Percentiles rank a stretch among this genome's conserved stretches.
Evolutionary conservation across 306 rosid genomes (phyloP).

Genomic region (apple (Malus domestica)): DNA sequence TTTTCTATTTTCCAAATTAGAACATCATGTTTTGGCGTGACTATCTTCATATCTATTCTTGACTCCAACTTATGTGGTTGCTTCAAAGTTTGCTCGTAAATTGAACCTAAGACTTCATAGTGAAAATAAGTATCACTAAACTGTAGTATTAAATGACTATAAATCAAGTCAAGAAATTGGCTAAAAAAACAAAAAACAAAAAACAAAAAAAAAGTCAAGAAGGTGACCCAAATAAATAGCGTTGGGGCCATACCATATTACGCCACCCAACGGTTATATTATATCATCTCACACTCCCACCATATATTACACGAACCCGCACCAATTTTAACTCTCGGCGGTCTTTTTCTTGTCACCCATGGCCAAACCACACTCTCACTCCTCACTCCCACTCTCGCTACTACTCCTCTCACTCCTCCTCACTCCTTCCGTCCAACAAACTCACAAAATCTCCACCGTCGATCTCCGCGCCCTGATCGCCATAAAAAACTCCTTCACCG

Average conservation of each 20-base stretch:
- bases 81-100: too few relatives aligned
- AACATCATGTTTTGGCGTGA: too few relatives aligned
- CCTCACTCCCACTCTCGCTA: neutral
- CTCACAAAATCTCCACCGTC: conserved; percentile 9
- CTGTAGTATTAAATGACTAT: rapidly evolving
- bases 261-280: neutral
- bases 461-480: conserved; percentile 58
- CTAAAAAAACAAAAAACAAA: too few relatives aligned
- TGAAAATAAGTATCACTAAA: too few relatives aligned
- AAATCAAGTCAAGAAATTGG: too few relatives aligned
- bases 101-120: rapidly evolving
- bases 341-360: neutral
- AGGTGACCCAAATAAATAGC: neutral
- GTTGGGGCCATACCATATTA: neutral
- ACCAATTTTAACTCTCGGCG: neutral
- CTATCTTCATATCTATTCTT: too few relatives aligned
- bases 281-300: neutral
- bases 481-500: conserved; percentile 49
- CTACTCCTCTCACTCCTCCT: neutral
- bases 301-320: neutral
- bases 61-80: too few relatives aligned
- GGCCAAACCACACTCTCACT: neutral
- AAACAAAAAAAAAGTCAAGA: too few relatives aligned
- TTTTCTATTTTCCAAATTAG: too few relatives aligned
- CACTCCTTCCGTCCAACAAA: conserved; percentile 9